Evolutionary conservation across 2,329 filamentous ascomycete genomes (phyloP).

Genomic region (Phialophora expanda): DNA sequence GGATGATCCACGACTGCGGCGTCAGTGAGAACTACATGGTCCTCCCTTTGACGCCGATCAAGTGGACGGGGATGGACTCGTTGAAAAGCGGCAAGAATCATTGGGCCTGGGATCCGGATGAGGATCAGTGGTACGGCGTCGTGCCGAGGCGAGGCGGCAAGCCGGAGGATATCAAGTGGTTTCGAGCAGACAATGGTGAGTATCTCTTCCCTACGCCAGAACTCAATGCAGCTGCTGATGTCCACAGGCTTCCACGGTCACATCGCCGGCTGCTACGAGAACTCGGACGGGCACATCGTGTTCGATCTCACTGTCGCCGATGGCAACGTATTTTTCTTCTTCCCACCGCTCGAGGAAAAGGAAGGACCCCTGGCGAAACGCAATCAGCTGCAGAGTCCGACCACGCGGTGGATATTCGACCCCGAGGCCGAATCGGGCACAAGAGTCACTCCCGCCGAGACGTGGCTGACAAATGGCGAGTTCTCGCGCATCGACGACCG

Average conservation of each 20-base stretch:
- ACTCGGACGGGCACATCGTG: slow-evolving; percentile 53
- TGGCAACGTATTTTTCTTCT: slow-evolving; percentile 46
- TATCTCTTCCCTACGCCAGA: not conserved
- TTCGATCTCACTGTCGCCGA: slow-evolving; percentile 47
- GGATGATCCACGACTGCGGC: slow-evolving; percentile 61
- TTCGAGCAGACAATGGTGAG: slow-evolving; percentile 43
- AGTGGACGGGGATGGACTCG: slow-evolving; percentile 50
- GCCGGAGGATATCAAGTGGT: slow-evolving; percentile 55
- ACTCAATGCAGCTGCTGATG: not conserved
- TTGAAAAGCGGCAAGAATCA: slow-evolving; percentile 57
- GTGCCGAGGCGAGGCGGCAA: slow-evolving; percentile 58
- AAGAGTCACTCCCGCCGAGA: slow-evolving; percentile 46
- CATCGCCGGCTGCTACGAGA: slow-evolving; percentile 57
- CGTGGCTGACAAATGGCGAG: slow-evolving; percentile 45
- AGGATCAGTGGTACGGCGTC: slow-evolving; percentile 62
- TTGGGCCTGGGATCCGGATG: slow-evolving; percentile 58
- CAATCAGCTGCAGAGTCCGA: slow-evolving; percentile 39
- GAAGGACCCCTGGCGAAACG: slow-evolving; percentile 34
- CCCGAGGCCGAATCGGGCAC: slow-evolving; percentile 43
- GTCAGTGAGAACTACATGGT: slow-evolving; percentile 57
- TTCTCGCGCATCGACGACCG: slow-evolving; percentile 44
- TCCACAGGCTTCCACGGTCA: slow-evolving; percentile 52
- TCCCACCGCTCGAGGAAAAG: slow-evolving; percentile 32
- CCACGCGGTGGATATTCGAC: slow-evolving; percentile 44
- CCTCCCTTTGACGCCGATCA: slow-evolving; percentile 56